Conservation (phyloP, 140 eudicot genomes). For the Ambrosia hybrid region DNA sequence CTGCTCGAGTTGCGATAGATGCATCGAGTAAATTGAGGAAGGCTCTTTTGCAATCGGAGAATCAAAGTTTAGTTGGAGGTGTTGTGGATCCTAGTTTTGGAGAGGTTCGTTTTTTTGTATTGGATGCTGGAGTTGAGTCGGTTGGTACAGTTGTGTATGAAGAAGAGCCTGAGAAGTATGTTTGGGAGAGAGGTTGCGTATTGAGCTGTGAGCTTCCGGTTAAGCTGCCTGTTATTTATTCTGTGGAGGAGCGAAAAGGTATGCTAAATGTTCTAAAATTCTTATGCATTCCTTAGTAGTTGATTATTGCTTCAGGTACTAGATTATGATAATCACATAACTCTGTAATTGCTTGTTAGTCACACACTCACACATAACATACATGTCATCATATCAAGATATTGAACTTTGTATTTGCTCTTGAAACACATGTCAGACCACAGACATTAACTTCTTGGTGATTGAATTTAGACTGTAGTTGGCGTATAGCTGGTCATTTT, state of each 20-base stretch:
- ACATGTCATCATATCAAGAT: neutral
- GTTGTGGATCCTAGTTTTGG: constrained; percentile 51
- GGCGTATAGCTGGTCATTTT: no score
- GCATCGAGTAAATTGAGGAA: constrained; percentile 49
- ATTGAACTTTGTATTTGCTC: no score
- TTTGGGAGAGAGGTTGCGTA: constrained; percentile 85
- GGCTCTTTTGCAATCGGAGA: constrained; percentile 31
- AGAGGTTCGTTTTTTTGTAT: constrained; percentile 56
- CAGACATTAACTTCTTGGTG: no score
- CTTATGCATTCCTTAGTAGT: no score
- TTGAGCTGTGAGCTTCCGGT: constrained; percentile 66
- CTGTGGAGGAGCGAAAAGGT: constrained; percentile 52
- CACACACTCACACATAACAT: no score
- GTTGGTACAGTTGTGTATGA: constrained; percentile 57
- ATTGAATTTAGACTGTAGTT: no score
- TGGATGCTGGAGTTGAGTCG: constrained; percentile 40
- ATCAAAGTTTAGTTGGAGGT: constrained; percentile 59
- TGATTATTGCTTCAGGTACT: no score
- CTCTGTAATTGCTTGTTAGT: no score
- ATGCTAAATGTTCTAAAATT: no score
- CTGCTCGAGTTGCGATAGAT: constrained; percentile 50
- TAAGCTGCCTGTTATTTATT: constrained; percentile 75
- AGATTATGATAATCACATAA: no score
- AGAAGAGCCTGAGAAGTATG: constrained; percentile 65
- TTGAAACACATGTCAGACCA: no score